phyloP scores from a whole-genome alignment of 805 yeast species.

The Yamadazyma sp. region DNA sequence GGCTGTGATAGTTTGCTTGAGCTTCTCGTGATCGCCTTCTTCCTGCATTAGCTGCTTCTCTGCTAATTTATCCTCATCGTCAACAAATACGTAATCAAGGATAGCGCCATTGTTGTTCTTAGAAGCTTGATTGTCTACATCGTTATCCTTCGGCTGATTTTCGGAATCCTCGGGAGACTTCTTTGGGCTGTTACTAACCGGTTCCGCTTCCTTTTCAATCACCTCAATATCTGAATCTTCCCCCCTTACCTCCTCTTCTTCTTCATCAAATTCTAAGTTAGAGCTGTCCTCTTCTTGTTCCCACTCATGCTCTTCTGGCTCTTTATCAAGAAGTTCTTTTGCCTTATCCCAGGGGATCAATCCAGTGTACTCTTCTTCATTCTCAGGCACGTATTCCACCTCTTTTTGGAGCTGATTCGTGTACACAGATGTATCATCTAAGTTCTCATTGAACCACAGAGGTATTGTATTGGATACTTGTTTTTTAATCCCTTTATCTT shows the following conservation, averaged over 20 bases:
- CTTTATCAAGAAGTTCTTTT: slow-evolving; percentile 25
- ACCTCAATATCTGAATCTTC: no score
- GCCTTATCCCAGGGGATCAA: slow-evolving; percentile 54
- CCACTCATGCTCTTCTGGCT: slow-evolving; percentile 12
- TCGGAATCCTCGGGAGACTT: no score
- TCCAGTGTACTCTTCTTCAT: slow-evolving; percentile 46
- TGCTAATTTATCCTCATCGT: slow-evolving; percentile 73
- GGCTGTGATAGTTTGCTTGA: slow-evolving; percentile 40
- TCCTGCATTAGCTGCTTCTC: slow-evolving; percentile 65
- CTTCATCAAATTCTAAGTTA: no score
- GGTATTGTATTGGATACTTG: slow-evolving; percentile 23
- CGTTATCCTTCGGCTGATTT: no score
- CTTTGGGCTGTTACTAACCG: no score
- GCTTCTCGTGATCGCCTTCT: slow-evolving; percentile 66
- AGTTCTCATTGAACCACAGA: slow-evolving; percentile 28
- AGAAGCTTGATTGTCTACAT: not conserved
- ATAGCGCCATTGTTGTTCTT: slow-evolving; percentile 17
- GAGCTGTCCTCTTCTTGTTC: no score
- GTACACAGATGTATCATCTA: slow-evolving; percentile 14
- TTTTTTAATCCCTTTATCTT: slow-evolving; percentile 4
- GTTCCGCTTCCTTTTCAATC: no score
- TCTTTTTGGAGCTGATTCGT: slow-evolving; percentile 2
- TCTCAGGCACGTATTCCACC: slow-evolving; percentile 19
- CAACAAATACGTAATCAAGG: slow-evolving; percentile 67
- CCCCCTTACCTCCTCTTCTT: no score